Percentiles rank a stretch among this genome's conserved stretches.
Evolutionary conservation across 441 rosid genomes (phyloP).

Genomic region (Kokia cookei): DNA sequence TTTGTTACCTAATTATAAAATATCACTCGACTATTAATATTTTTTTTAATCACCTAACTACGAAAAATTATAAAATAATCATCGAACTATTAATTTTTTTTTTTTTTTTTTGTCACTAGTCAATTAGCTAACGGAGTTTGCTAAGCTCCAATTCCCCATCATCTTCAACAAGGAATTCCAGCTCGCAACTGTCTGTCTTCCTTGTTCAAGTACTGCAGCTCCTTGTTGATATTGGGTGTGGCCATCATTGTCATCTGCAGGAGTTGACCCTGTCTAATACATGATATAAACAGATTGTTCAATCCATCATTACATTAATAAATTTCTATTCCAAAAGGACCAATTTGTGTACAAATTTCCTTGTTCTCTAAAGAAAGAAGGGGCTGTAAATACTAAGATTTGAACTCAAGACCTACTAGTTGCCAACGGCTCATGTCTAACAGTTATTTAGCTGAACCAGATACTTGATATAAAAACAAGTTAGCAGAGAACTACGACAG

Average conservation of each 20-base stretch:
- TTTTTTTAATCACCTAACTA: no score
- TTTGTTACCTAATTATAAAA: no score
- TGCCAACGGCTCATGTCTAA: background rate
- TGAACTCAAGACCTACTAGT: background rate
- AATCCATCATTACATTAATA: background rate
- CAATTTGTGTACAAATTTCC: background rate
- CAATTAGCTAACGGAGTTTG: background rate
- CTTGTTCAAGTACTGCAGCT: constrained; percentile 87
- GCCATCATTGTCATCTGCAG: constrained; percentile 95
- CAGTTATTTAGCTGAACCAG: background rate
- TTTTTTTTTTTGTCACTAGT: no score
- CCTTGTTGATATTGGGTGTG: constrained; percentile 90
- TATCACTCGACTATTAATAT: no score
- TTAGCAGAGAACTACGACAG: background rate
- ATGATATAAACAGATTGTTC: background rate
- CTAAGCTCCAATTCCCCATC: background rate
- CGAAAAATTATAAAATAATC: no score
- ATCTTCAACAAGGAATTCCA: background rate
- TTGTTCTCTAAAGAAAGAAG: background rate
- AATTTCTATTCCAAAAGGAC: background rate
- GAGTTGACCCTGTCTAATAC: constrained; percentile 57
- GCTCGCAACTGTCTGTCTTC: constrained; percentile 62
- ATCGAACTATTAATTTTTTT: no score
- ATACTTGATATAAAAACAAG: background rate
- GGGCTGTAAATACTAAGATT: background rate